These are phyloP conservation scores for Aurifilum marmelostoma DNA, from an alignment of 2,329 filamentous ascomycete genomes.

Conservation along the genomic window DNA sequence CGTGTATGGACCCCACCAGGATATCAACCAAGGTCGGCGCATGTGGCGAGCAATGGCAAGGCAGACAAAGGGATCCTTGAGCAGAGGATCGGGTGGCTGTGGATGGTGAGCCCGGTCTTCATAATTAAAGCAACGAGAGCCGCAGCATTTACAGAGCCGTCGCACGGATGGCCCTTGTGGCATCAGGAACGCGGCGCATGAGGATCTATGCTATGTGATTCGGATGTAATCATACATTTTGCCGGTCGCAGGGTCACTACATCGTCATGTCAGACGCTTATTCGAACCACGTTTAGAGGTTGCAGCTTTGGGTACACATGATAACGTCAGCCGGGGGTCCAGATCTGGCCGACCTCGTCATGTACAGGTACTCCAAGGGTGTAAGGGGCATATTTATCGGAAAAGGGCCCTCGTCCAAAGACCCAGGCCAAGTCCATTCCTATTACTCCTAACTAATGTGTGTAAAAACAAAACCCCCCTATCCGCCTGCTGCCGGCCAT, in stretches of 20 bases:
- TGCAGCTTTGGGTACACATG: background rate
- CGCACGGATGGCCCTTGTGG: background rate
- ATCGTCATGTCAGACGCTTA: constrained; percentile 1
- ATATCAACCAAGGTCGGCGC: background rate
- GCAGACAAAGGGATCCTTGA: background rate
- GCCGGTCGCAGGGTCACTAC: background rate
- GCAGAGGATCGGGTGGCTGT: background rate
- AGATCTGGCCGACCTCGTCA: background rate
- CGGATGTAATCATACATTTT: background rate
- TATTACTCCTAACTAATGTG: constrained; percentile 22
- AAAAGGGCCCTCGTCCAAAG: background rate
- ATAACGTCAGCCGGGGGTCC: background rate
- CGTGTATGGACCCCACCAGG: background rate
- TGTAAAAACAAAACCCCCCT: background rate
- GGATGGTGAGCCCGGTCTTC: background rate
- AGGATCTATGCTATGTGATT: background rate
- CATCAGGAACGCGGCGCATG: background rate
- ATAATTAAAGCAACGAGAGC: background rate
- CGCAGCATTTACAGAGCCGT: background rate
- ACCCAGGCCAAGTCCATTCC: constrained; percentile 18
- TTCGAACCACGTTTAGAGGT: background rate
- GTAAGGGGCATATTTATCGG: background rate
- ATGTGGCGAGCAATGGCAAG: background rate
- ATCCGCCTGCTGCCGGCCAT: background rate
- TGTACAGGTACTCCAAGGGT: background rate